Evolutionary conservation across 2,329 filamentous ascomycete genomes (phyloP).

Genomic region (Fusarium verrucosum): DNA sequence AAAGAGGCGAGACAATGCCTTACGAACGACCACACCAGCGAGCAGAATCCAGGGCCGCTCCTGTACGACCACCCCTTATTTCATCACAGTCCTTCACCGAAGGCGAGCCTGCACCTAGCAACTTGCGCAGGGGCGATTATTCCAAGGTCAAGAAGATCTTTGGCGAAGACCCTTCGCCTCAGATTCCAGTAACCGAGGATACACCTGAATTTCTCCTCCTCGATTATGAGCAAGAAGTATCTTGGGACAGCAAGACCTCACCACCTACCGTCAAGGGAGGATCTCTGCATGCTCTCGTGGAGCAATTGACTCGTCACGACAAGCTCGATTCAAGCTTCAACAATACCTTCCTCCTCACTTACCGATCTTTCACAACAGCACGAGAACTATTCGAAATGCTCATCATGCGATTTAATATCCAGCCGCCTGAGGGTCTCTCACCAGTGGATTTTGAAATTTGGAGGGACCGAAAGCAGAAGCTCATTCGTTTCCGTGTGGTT

Average conservation of each 20-base stretch:
- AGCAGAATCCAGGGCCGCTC: constrained; percentile 62
- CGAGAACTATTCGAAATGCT: constrained; percentile 92
- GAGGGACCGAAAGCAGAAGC: constrained; percentile 94
- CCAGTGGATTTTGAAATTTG: constrained; percentile 83
- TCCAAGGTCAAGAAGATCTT: constrained; percentile 74
- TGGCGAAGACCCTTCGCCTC: constrained; percentile 69
- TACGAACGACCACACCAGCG: constrained; percentile 65
- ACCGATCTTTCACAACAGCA: constrained; percentile 92
- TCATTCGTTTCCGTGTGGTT: constrained; percentile 93
- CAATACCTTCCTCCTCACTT: constrained; percentile 96
- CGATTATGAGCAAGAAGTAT: constrained; percentile 88
- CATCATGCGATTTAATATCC: constrained; percentile 89
- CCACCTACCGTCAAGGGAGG: constrained; percentile 85
- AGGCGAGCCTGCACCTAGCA: constrained; percentile 61
- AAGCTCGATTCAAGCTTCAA: constrained; percentile 96
- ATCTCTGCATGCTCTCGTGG: constrained; percentile 86
- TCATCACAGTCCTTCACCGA: constrained; percentile 72
- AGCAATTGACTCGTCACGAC: constrained; percentile 95
- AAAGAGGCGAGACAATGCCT: constrained; percentile 66
- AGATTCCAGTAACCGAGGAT: constrained; percentile 71
- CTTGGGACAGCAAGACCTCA: constrained; percentile 84
- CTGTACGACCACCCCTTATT: constrained; percentile 58
- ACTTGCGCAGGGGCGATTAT: constrained; percentile 67
- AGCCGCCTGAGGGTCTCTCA: constrained; percentile 84
- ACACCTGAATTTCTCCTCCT: constrained; percentile 84